These are phyloP conservation scores for Pseudogymnoascus sp. DNA, from an alignment of 2,329 filamentous ascomycete genomes.

Conservation along the genomic window DNA sequence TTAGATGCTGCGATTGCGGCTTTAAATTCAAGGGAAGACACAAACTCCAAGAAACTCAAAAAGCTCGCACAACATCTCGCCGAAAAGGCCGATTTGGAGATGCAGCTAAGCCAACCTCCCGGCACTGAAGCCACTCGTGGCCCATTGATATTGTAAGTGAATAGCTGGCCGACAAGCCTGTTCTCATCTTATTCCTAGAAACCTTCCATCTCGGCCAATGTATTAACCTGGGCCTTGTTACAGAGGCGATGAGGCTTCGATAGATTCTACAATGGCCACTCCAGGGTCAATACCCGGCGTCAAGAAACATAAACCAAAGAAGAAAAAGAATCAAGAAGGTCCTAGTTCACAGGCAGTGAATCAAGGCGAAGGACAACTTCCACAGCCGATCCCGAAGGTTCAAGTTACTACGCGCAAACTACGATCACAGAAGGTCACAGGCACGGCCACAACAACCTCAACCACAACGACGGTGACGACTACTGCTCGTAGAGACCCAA, in stretches of 20 bases:
- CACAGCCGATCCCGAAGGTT: background rate
- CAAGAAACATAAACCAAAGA: background rate
- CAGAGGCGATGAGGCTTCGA: background rate
- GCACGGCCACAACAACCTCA: background rate
- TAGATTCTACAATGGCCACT: background rate
- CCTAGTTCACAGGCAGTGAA: background rate
- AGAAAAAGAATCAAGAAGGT: background rate
- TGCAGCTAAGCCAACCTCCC: background rate
- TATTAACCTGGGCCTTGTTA: background rate
- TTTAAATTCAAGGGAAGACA: background rate
- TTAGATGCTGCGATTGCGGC: background rate
- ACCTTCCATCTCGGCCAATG: background rate
- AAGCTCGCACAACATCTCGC: background rate
- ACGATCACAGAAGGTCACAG: background rate
- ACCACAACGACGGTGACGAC: background rate
- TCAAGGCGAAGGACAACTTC: background rate
- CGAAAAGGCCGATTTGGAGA: conserved; percentile 6
- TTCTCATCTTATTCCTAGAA: background rate
- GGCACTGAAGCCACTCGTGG: background rate
- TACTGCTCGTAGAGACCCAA: background rate
- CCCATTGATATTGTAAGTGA: background rate
- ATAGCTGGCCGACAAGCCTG: background rate
- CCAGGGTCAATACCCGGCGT: background rate
- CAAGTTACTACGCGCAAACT: background rate
- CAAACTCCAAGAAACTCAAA: background rate